Conservation (phyloP, 192 early-diverging fungal genomes). For the Coemansia umbellata region DNA sequence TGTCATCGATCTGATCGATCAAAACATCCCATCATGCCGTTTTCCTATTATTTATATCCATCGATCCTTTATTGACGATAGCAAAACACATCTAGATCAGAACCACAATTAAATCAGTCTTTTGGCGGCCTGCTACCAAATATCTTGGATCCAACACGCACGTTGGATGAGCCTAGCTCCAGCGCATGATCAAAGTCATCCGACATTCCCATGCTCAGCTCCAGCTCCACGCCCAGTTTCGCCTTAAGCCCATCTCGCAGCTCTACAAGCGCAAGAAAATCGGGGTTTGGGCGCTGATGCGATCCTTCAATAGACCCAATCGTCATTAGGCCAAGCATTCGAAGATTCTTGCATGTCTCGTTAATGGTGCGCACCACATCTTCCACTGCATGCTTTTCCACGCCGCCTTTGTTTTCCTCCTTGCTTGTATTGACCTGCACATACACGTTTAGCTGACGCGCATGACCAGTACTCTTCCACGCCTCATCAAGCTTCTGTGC, state of each 20-base stretch:
- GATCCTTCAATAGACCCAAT: constrained; percentile 74
- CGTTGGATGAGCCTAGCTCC: constrained; percentile 79
- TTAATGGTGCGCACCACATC: constrained; percentile 63
- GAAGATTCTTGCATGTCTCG: constrained; percentile 61
- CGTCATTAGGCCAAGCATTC: constrained; percentile 89
- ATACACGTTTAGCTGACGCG: constrained; percentile 69
- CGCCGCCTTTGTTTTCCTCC: constrained; percentile 85
- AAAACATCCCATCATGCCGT: no score
- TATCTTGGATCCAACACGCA: constrained; percentile 90
- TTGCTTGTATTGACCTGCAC: constrained; percentile 94
- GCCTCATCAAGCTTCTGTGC: constrained; percentile 79
- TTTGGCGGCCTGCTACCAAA: constrained; percentile 68
- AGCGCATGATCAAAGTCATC: constrained; percentile 87
- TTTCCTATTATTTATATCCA: no score
- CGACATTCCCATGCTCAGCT: constrained; percentile 98
- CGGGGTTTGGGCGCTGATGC: constrained; percentile 47
- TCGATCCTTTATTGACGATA: no score
- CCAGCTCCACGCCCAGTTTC: constrained; percentile 46
- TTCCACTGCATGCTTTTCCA: constrained; percentile 52
- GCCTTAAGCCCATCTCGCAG: constrained; percentile 33
- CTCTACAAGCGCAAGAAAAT: constrained; percentile 40
- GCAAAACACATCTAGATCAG: not conserved
- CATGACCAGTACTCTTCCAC: constrained; percentile 51
- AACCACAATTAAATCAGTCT: not conserved
- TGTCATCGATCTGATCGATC: no score